phyloP scores from a whole-genome alignment of 148 eudicot species.

The Rheum nobile region DNA sequence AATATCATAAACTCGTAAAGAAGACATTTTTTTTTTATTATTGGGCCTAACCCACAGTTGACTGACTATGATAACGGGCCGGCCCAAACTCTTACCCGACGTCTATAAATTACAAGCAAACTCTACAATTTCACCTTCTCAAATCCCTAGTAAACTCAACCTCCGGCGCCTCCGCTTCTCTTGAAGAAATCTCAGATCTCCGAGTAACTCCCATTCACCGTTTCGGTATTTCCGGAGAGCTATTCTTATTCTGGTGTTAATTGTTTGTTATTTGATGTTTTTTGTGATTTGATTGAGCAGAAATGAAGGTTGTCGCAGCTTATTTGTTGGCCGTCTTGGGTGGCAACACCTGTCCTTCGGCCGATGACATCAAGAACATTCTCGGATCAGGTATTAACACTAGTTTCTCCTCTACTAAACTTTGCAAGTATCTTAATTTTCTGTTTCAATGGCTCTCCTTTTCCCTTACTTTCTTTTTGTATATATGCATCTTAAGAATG shows the following conservation, averaged over 20 bases:
- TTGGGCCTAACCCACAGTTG: not conserved
- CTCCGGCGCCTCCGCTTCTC: not conserved
- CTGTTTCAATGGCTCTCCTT: not conserved
- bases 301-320: conserved; percentile 68
- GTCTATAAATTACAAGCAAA: not conserved
- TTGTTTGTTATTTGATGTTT: not conserved
- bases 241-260: not conserved
- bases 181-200: conserved; percentile 4
- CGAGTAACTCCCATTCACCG: not conserved
- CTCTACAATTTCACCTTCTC: not conserved
- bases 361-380: conserved; percentile 39
- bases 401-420: not conserved
- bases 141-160: not conserved
- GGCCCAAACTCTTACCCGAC: not conserved
- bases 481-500: not conserved
- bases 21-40: too few relatives aligned
- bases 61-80: not conserved
- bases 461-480: not conserved
- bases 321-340: conserved; percentile 84
- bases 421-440: not conserved
- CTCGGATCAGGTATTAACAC: conserved; percentile 45
- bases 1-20: too few relatives aligned
- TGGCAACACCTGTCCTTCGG: conserved; percentile 47
- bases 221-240: not conserved
- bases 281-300: not conserved